Base-by-base conservation (phyloP, 495 filamentous ascomycete species). In the Podospora appendiculata region DNA sequence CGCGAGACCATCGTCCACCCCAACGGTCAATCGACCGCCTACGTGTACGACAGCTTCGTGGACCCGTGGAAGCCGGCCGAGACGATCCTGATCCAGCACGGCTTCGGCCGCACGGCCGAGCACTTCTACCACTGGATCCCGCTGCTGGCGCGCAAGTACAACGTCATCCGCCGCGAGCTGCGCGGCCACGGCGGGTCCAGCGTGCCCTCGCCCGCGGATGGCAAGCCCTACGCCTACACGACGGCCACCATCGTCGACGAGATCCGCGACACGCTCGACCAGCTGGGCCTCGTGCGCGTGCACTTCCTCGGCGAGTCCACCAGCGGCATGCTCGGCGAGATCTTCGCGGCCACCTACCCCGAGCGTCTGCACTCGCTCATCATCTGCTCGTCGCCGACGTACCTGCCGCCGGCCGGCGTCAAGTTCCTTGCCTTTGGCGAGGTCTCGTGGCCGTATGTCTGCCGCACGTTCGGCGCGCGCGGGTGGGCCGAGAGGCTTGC, bases 221-320 rank as follows among this genome's bases (percentile, higher is more conserved):
- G 42, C 25, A 25, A 25, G 5, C 5, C 25, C 43, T 45, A 45
- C 43, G 43, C 17, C 43, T 45, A 25, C 18, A 19, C 43, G 43
- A 45, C 43, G 14, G 8, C 43, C 19, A 45, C 43, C 14, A 45
- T 45, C 43, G 19, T 45, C 8, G 43, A 45, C 8, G 43, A 45
- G 43, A 45, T 45, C 43, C 43, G 43, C 43, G 43, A 45, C 43
- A 45, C 43, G 18, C 43, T 45, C 18, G 43, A 45, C 19, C 43
- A 45, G 17, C 43, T 45, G 19, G 43, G 43, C 18, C 16, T 45
- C 1, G 14, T 9, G 7, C 14, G 19, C 14, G 43, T 45, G 12
- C 43, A 45, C 25, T 45, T 45, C 17, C 43, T 45, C 8, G 43
- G 43, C 43, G 43, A 45, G 43, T 45, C 43, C 14, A 45, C 43